Evolutionary conservation across 257 asterid genomes (phyloP).

Genomic region (Gentiana macrophylla): DNA sequence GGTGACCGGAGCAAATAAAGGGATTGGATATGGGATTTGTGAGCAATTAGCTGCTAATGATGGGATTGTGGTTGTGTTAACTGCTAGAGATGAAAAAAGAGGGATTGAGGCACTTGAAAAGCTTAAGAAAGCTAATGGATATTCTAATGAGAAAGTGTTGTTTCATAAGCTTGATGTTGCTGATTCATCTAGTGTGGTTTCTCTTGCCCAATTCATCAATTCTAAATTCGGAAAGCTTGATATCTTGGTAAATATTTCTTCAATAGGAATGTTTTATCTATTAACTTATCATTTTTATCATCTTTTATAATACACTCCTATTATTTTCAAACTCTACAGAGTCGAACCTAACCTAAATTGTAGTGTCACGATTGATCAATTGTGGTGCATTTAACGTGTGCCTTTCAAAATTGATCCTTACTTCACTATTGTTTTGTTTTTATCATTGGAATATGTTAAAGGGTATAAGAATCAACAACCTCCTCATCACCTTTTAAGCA

Average conservation of each 20-base stretch:
- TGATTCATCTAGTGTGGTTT: conserved; percentile 19
- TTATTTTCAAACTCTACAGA: no score
- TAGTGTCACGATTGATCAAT: no score
- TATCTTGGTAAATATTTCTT: conserved; percentile 25
- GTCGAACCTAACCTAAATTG: no score
- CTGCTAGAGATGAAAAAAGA: conserved; percentile 32
- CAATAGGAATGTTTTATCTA: no score
- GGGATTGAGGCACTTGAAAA: conserved; percentile 32
- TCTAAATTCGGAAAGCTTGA: conserved; percentile 28
- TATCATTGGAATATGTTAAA: no score
- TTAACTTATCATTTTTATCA: no score
- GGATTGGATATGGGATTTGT: conserved; percentile 37
- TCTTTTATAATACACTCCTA: no score
- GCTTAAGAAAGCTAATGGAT: conserved; percentile 20
- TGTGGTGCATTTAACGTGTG: no score
- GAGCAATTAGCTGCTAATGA: conserved; percentile 28
- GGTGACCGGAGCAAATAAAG: conserved; percentile 40
- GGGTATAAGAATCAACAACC: no score
- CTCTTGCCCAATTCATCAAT: conserved; percentile 22
- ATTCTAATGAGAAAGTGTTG: conserved; percentile 15
- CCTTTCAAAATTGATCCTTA: no score
- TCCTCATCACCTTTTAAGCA: no score
- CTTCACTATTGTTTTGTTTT: no score
- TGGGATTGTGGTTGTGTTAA: conserved; percentile 31
- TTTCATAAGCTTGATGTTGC: conserved; percentile 40